Conservation (phyloP, 2,329 filamentous ascomycete species). For the Blastomyces parvus region DNA sequence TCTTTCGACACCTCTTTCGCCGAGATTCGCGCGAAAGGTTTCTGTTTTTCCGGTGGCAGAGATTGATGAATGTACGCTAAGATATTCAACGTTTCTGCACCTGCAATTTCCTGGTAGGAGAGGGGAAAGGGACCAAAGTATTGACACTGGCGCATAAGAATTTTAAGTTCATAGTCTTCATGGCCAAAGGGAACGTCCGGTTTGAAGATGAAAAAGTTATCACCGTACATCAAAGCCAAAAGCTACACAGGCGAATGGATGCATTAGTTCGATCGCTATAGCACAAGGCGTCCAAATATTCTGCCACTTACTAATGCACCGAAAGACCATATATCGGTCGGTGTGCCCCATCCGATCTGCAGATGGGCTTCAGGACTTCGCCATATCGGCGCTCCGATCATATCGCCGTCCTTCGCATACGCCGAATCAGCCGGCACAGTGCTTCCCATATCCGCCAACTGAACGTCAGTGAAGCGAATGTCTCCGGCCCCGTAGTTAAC, state of each 20-base stretch:
- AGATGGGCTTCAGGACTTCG: slow-evolving; percentile 21
- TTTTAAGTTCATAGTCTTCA: slow-evolving; percentile 11
- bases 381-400: slow-evolving; percentile 19
- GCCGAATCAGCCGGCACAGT: slow-evolving; percentile 15
- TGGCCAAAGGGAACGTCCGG: slow-evolving; percentile 9
- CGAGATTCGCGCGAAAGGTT: slow-evolving; percentile 4
- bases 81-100: slow-evolving; percentile 4
- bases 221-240: slow-evolving; percentile 9
- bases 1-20: slow-evolving; percentile 3
- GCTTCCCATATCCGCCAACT: slow-evolving; percentile 20
- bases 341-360: slow-evolving; percentile 19
- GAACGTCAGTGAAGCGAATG: slow-evolving; percentile 18
- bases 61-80: slow-evolving; percentile 5
- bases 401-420: slow-evolving; percentile 15
- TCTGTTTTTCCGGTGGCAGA: not conserved
- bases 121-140: slow-evolving; percentile 14
- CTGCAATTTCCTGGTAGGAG: slow-evolving; percentile 6
- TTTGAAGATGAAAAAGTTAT: slow-evolving; percentile 11
- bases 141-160: slow-evolving; percentile 8
- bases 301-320: slow-evolving; percentile 16
- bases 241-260: not conserved
- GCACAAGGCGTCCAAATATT: slow-evolving; percentile 1
- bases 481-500: slow-evolving; percentile 17
- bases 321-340: slow-evolving; percentile 24
- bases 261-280: not conserved